A percentile compares a stretch with the other conserved stretches of the same genome.
Evolutionary conservation across 1,284 basidiomycete species (phyloP).

Genomic region (Malassezia equina): DNA sequence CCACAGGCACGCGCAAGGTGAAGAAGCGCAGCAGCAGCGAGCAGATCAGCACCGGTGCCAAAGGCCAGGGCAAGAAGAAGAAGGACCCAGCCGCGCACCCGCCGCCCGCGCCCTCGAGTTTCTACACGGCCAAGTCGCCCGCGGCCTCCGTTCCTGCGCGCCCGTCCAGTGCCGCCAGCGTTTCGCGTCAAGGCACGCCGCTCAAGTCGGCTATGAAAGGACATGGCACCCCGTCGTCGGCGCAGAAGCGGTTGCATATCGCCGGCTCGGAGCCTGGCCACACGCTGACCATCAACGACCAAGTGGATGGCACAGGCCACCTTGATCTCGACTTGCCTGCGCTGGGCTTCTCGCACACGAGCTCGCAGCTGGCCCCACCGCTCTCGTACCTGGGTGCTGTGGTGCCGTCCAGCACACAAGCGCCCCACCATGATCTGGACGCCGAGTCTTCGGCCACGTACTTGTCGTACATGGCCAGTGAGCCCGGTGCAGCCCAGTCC

Average conservation of each 20-base stretch:
- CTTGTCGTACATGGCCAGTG: not conserved
- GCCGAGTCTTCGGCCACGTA: not conserved
- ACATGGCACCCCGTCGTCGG: slow-evolving; percentile 4
- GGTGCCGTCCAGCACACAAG: not conserved
- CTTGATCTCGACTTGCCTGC: slow-evolving; percentile 22
- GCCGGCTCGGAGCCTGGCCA: not conserved
- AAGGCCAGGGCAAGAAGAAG: slow-evolving; percentile 16
- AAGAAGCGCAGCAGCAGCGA: slow-evolving; percentile 7
- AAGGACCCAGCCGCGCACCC: slow-evolving; percentile 5
- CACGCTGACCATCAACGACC: slow-evolving; percentile 33
- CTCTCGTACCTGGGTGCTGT: slow-evolving; percentile 1
- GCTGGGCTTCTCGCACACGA: not conserved
- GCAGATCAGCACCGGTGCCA: not conserved
- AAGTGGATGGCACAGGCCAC: slow-evolving; percentile 39
- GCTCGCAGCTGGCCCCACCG: not conserved
- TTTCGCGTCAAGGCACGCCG: not conserved
- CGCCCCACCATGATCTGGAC: not conserved
- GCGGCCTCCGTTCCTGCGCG: not conserved
- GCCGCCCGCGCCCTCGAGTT: slow-evolving; percentile 17
- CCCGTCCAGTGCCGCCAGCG: not conserved
- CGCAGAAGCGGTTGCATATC: not conserved
- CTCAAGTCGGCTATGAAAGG: slow-evolving; percentile 11
- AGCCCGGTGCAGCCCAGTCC: not conserved
- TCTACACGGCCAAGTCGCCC: slow-evolving; percentile 10
- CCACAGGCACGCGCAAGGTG: not conserved